Evolutionary conservation across 2,329 filamentous ascomycete species (phyloP), one percentile per base, ranked within the genome.

Genomic region (Penicillium vulpinum): DNA sequence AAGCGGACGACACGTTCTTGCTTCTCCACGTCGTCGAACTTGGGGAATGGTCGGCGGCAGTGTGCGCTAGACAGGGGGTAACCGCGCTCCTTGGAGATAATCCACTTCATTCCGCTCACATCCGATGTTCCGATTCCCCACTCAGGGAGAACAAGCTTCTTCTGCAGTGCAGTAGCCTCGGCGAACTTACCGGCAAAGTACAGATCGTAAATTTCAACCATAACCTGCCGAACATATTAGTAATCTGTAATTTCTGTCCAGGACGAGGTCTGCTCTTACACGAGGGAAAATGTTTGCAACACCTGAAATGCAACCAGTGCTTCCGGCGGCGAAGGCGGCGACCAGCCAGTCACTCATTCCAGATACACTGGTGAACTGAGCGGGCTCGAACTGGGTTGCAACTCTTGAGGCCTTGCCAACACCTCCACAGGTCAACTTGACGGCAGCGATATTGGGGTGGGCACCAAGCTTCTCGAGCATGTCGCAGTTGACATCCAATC

Each of bases 231-330:
- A 35, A n/a, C 2, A 47, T n/a, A n/a, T 47, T 18, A 47, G 15
- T 26, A 16, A 13, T 22, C 6, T 15, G 7, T 26, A 11, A 9
- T 18, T 26, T 0, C 11, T 70, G 60, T 67, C 72, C 47, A 29
- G 24, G 7, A 36, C 16, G 15, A 22, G 24, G 45, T 47, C 15
- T 28, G n/a, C 29, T 54, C 61, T 61, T 39, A 69, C 73, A 66
- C 79, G 80, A 9, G 85, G 85, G 63, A 83, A 85, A 3, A 88
- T 75, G 61, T 88, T 88, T 26, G 80, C 86, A 59, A 88, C 83
- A 3, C 84, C 85, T 0, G 85, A 83, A 48, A 88, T 84, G 61
- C 81, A 84, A 10, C 86, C 86, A 2, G 81, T 79, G 29, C 81
- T 83, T 16, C 86, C 85, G 7, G 82, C 81, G 2, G 80, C 79